These are phyloP conservation scores for Massarina eburnea DNA, from an alignment of 2,329 filamentous ascomycete genomes.

Conservation along the genomic window DNA sequence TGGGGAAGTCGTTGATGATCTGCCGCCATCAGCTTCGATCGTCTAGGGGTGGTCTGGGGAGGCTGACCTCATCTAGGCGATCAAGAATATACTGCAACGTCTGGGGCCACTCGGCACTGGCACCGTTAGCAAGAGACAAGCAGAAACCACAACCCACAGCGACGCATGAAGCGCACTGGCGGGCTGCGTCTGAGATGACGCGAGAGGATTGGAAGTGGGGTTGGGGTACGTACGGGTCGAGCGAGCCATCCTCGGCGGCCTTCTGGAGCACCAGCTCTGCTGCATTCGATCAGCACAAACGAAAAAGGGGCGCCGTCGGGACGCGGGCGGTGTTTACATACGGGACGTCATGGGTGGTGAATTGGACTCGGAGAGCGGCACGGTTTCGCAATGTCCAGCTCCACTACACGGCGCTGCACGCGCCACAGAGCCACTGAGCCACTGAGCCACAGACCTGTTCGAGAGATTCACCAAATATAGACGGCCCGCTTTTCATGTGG, in stretches of 20 bases:
- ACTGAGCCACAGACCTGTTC: too few relatives aligned
- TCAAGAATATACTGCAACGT: slow-evolving; percentile 67
- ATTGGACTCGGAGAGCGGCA: too few relatives aligned
- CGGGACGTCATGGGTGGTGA: slow-evolving; percentile 13
- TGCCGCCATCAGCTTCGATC: slow-evolving; percentile 39
- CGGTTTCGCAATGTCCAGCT: too few relatives aligned
- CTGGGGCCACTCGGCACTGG: slow-evolving; percentile 69
- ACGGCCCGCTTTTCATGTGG: too few relatives aligned
- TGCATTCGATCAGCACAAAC: slow-evolving; percentile 23
- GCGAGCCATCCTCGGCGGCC: slow-evolving; percentile 60
- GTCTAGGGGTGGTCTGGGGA: neutral
- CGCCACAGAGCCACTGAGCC: too few relatives aligned
- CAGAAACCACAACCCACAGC: too few relatives aligned
- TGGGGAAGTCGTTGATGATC: slow-evolving; percentile 78
- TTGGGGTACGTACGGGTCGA: slow-evolving; percentile 56
- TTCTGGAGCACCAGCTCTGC: slow-evolving; percentile 56
- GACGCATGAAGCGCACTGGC: too few relatives aligned
- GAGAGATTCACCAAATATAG: too few relatives aligned
- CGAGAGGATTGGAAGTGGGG: neutral
- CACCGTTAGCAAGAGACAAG: too few relatives aligned
- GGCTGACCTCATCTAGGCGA: slow-evolving; percentile 65
- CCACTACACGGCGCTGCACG: too few relatives aligned
- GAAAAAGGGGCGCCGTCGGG: neutral
- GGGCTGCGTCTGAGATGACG: too few relatives aligned
- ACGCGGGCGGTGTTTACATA: slow-evolving; percentile 2